These are phyloP conservation scores for Macrolepiota fuliginosa DNA, from an alignment of 768 basidiomycete genomes.

Conservation along the genomic window DNA sequence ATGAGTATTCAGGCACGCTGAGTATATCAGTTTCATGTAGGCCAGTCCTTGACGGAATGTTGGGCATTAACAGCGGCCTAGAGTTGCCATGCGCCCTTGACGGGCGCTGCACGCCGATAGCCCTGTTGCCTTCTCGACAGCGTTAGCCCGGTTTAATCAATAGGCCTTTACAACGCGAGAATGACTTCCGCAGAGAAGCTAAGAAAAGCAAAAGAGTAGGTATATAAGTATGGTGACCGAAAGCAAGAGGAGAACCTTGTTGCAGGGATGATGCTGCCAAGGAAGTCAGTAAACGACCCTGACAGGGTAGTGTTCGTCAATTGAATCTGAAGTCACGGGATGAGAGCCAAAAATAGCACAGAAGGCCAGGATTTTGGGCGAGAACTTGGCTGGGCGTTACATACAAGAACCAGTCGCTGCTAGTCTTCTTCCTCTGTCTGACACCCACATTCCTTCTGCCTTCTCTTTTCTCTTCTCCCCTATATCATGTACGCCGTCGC, in stretches of 20 bases:
- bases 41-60: not conserved
- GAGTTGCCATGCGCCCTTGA: not conserved
- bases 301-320: not conserved
- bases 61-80: not conserved
- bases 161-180: not conserved
- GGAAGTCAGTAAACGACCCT: not conserved
- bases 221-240: not conserved
- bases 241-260: not conserved
- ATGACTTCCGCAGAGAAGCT: not conserved
- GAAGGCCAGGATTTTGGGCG: not conserved
- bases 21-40: not conserved
- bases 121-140: not conserved
- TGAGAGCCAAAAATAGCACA: not conserved
- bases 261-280: not conserved
- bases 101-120: not conserved
- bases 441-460: constrained; percentile 17
- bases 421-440: constrained; percentile 16
- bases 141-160: not conserved
- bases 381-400: constrained; percentile 14
- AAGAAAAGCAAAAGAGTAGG: not conserved
- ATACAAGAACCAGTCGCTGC: constrained; percentile 17
- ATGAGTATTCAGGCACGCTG: not conserved
- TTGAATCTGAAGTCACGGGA: not conserved
- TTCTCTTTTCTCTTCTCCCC: constrained; percentile 15
- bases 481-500: constrained; percentile 40